Evolutionary conservation across 805 yeast species (phyloP).

Genomic region (Pichia rugopelliculosa): DNA sequence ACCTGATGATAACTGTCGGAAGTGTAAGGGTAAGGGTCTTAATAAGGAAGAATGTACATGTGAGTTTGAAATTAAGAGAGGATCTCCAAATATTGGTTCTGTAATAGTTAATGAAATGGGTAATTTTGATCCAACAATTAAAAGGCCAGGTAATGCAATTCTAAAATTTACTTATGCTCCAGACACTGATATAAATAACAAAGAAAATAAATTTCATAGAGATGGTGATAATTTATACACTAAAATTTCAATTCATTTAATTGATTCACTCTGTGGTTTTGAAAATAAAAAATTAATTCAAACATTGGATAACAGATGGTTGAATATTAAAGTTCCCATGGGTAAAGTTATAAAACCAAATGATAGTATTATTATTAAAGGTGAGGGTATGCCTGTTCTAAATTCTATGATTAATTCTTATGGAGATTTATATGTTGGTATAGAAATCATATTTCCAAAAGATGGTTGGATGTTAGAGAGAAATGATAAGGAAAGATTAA

Average conservation of each 20-base stretch:
- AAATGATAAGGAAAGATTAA: slow-evolving; percentile 50
- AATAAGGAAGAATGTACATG: slow-evolving; percentile 60
- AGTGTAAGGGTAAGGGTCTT: slow-evolving; percentile 60
- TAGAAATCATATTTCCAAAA: slow-evolving; percentile 74
- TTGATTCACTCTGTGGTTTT: slow-evolving; percentile 84
- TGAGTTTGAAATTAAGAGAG: slow-evolving; percentile 71
- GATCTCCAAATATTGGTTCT: slow-evolving; percentile 55
- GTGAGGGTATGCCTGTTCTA: slow-evolving; percentile 78
- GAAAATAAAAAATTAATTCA: slow-evolving; percentile 49
- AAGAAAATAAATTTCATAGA: slow-evolving; percentile 30
- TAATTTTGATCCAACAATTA: slow-evolving; percentile 66
- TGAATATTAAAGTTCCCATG: slow-evolving; percentile 55
- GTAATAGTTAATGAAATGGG: slow-evolving; percentile 62
- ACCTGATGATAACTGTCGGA: slow-evolving; percentile 67
- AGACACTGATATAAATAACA: slow-evolving; percentile 26
- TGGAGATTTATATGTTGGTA: slow-evolving; percentile 66
- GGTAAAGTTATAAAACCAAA: slow-evolving; percentile 83
- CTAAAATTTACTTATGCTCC: slow-evolving; percentile 47
- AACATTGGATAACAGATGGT: slow-evolving; percentile 74
- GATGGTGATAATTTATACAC: slow-evolving; percentile 60
- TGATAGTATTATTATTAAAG: slow-evolving; percentile 51
- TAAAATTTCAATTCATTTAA: slow-evolving; percentile 51
- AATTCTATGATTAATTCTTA: slow-evolving; percentile 22
- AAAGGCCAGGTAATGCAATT: slow-evolving; percentile 65
- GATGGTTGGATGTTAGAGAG: slow-evolving; percentile 81